These are phyloP conservation scores for Entomortierella parvispora DNA, from an alignment of 192 early-diverging fungal species.

Conservation along the genomic window DNA sequence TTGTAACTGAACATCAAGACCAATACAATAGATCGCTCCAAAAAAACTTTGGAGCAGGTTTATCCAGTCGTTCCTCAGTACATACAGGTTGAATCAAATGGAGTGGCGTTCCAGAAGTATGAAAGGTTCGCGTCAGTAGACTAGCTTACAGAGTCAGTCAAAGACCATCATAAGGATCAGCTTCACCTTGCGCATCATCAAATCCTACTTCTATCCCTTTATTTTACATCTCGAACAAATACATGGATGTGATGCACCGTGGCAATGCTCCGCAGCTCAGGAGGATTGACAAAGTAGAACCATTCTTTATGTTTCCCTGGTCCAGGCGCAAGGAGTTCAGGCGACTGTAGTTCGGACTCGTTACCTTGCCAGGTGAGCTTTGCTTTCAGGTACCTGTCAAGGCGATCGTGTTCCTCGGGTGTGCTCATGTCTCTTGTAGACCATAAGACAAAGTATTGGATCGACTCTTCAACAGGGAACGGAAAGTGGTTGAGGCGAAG, in stretches of 20 bases:
- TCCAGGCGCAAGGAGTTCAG: slow-evolving; percentile 7
- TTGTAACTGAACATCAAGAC: too few relatives aligned
- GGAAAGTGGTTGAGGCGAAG: slow-evolving; percentile 41
- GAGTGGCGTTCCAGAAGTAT: too few relatives aligned
- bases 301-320: slow-evolving; percentile 37
- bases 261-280: slow-evolving; percentile 36
- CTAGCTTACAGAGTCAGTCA: too few relatives aligned
- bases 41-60: too few relatives aligned
- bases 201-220: too few relatives aligned
- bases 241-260: slow-evolving; percentile 42
- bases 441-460: slow-evolving; percentile 54
- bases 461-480: slow-evolving; percentile 37
- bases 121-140: too few relatives aligned
- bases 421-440: slow-evolving; percentile 33
- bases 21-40: too few relatives aligned
- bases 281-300: slow-evolving; percentile 46
- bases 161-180: too few relatives aligned
- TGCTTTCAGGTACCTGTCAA: slow-evolving; percentile 14
- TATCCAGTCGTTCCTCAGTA: too few relatives aligned
- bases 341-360: not conserved
- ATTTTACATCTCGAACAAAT: slow-evolving; percentile 47
- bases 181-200: too few relatives aligned
- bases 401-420: slow-evolving; percentile 2
- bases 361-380: slow-evolving; percentile 3
- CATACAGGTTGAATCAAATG: too few relatives aligned